Conservation (phyloP, 805 yeast genomes). For the Cyberlindnera meyerae region DNA sequence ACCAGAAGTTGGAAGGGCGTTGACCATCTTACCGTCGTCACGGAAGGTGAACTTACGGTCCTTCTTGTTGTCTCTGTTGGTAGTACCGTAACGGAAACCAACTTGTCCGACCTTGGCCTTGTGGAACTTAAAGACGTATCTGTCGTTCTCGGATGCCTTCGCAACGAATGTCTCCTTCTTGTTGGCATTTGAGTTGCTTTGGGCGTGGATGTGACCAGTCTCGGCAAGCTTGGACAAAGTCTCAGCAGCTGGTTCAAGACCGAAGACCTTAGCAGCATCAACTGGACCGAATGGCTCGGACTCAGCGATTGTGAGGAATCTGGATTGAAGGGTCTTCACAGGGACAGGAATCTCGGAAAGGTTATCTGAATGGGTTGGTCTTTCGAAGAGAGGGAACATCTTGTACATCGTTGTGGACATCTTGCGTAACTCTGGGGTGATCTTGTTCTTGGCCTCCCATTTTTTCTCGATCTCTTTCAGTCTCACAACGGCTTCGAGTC, state of each 20-base stretch:
- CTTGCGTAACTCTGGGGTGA: constrained; percentile 50
- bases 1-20: constrained; percentile 27
- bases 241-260: constrained; percentile 80
- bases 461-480: constrained; percentile 60
- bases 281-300: constrained; percentile 93
- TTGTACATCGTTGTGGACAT: constrained; percentile 62
- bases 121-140: constrained; percentile 66
- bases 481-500: constrained; percentile 83
- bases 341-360: constrained; percentile 94
- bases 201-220: constrained; percentile 46
- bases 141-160: constrained; percentile 38
- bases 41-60: constrained; percentile 73
- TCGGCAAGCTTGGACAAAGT: constrained; percentile 66
- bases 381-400: constrained; percentile 73
- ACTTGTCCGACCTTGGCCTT: constrained; percentile 77
- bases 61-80: constrained; percentile 82
- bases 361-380: constrained; percentile 53
- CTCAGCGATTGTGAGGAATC: constrained; percentile 87
- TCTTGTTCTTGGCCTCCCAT: constrained; percentile 48
- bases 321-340: constrained; percentile 69
- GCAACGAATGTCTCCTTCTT: constrained; percentile 47
- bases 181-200: constrained; percentile 21
- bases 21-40: constrained; percentile 52
- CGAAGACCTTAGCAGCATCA: constrained; percentile 85
- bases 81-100: constrained; percentile 89